Percentiles rank a stretch among this genome's conserved stretches.
These are phyloP conservation scores for Sordariomycetes sp. DNA, from an alignment of 2,329 filamentous ascomycete species.

Conservation along the genomic window DNA sequence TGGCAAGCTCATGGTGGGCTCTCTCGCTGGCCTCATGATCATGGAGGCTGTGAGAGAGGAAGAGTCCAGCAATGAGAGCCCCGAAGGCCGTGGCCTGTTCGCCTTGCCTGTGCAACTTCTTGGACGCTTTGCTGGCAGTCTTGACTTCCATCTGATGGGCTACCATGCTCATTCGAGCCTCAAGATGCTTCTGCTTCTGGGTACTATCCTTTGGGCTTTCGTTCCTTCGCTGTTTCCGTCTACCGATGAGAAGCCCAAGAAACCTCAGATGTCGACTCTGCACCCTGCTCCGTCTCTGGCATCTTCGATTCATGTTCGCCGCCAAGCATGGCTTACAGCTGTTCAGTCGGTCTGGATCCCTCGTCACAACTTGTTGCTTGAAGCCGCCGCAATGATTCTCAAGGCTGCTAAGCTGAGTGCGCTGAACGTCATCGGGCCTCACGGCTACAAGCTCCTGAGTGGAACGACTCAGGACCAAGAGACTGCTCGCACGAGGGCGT, in stretches of 20 bases:
- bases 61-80: slow-evolving; percentile 53
- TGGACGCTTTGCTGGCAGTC: slow-evolving; percentile 31
- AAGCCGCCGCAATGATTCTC: slow-evolving; percentile 68
- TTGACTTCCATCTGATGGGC: slow-evolving; percentile 45
- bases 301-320: slow-evolving; percentile 75
- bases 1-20: slow-evolving; percentile 84
- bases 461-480: slow-evolving; percentile 80
- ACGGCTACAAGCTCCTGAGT: slow-evolving; percentile 69
- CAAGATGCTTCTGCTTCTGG: slow-evolving; percentile 42
- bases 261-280: slow-evolving; percentile 33
- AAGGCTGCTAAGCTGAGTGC: slow-evolving; percentile 78
- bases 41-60: slow-evolving; percentile 68
- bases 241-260: slow-evolving; percentile 40
- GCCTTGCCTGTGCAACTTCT: slow-evolving; percentile 54
- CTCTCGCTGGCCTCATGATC: slow-evolving; percentile 85
- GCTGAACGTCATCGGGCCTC: slow-evolving; percentile 67
- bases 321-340: slow-evolving; percentile 86
- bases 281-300: slow-evolving; percentile 60
- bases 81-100: slow-evolving; percentile 58
- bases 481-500: slow-evolving; percentile 77
- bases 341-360: slow-evolving; percentile 91
- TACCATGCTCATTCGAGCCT: slow-evolving; percentile 44
- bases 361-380: slow-evolving; percentile 75
- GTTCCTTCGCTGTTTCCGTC: slow-evolving; percentile 41
- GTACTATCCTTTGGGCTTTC: slow-evolving; percentile 44